Base-by-base conservation (phyloP, 192 early-diverging fungal genomes). In the Coemansia sp. region DNA sequence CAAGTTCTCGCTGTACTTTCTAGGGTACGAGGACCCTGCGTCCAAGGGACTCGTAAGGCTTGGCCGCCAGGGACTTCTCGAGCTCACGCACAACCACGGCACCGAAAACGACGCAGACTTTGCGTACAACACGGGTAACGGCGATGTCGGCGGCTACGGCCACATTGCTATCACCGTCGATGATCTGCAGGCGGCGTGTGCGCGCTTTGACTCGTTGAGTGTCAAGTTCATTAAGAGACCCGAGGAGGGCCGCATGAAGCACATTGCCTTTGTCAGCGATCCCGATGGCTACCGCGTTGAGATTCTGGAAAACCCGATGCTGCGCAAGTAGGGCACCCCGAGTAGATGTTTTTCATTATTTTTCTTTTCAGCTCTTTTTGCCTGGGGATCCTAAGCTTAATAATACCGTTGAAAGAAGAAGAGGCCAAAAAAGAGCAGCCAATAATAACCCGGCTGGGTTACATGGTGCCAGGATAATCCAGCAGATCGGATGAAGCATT, bases 231-330 rank as follows among this genome's bases (percentile, higher is more conserved):
- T 90, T 74, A 95, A 95, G 86, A 76, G 84, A 21, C 88, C 88
- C 11, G 70, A 84, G 8, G 91, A 92, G 45, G 93, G 92, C 38
- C 86, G 77, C 18, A 93, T 92, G 92, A 91, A 90, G 73, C 83
- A 87, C 73, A 93, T 95, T 84, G 92, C 92, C 11, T 95, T 95
- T 69, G 87, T 92, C 48, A 67, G 84, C 40, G 93, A 95, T 61
- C 93, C 93, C 42, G 93, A 95, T 77, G 90, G 90, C 71, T 95
- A 93, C 75, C 91, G 91, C 86, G 75, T 93, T 58, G 93, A 93
- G 41, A 76, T 82, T 43, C 71, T 82, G 4, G 75, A 73, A 68
- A 82, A 82, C 48, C 75, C 79, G n/a, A 65, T 62, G 74, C 68
- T 77, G 41, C 59, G 70, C 23, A 56, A 59, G 38, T 59, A 59